phyloP scores from a whole-genome alignment of 2,329 filamentous ascomycete species.

The Tolypocladium paradoxum region DNA sequence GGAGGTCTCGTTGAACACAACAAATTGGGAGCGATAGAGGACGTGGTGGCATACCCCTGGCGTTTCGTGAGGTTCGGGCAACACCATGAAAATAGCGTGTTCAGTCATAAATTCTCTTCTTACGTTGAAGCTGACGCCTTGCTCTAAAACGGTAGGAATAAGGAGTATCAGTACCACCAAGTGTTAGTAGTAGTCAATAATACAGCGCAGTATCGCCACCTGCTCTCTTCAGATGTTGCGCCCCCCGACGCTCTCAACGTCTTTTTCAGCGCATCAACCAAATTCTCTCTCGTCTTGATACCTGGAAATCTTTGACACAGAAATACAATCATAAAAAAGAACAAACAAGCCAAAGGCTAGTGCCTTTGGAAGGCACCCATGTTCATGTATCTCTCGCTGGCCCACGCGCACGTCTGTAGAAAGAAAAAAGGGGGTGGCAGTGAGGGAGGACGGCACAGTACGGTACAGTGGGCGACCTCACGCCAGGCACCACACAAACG shows the following conservation, averaged over 20 bases:
- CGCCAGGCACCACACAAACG: not conserved
- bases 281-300: not conserved
- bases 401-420: not conserved
- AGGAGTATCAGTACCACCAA: not conserved
- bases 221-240: not conserved
- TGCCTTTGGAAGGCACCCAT: not conserved
- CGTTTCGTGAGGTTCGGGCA: not conserved
- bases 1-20: not conserved
- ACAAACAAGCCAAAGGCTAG: not conserved
- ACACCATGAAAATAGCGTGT: not conserved
- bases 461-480: not conserved
- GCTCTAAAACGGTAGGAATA: not conserved
- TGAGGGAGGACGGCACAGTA: not conserved
- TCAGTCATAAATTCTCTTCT: not conserved
- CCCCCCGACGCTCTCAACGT: not conserved
- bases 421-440: not conserved
- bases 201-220: not conserved
- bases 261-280: not conserved
- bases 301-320: not conserved
- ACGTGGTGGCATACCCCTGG: not conserved
- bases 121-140: not conserved
- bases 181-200: not conserved
- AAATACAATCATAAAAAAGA: not conserved
- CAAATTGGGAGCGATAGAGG: not conserved
- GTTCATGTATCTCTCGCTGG: not conserved